Base-by-base conservation (phyloP, 495 filamentous ascomycete species). In the Tuber melanosporum region DNA sequence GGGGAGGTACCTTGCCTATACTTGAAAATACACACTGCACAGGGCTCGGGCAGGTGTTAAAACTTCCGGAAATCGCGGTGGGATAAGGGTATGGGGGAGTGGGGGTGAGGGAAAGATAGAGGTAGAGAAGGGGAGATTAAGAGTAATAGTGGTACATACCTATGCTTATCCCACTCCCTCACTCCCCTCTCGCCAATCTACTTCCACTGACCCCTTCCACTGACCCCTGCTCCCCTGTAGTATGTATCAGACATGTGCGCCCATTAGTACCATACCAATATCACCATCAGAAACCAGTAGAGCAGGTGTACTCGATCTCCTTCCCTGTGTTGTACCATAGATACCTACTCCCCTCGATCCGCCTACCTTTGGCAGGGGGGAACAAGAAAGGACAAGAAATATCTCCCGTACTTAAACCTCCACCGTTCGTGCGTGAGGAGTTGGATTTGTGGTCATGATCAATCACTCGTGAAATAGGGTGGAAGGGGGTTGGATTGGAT, bases 1-100 rank as follows among this genome's bases (percentile, higher is more conserved):
- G 26, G 17, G 26, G n/a, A 32, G 26, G 52, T 32, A 62, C 52
- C 52, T 62, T 32, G 52, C 12, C 52, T 32, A 12, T 62, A 20
- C 52, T 26, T 62, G 52, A 15, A 15, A 14, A 32, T 32, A 62
- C 26, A 26, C 26, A 66, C 36, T 8, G 26, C 10, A 19, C 57
- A 26, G 5, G 57, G 26, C 26, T 19, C 32, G 3, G 57, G 7
- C 14, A 32, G 12, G 14, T 66, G 26, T 17, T 36, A 36, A 36
- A 66, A 66, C 57, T 66, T 66, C 57, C 57, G 57, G 57, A 26
- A 66, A 66, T 66, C 57, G 57, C 57, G 57, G 57, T 66, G 14
- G 57, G 52, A 15, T 62, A 62, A 62, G 52, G 26, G 17, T 26
- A 62, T 14, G 26, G 52, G n/a, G 14, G 14, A 6, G 39, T 41